phyloP scores from a whole-genome alignment of 257 asterid genomes.

The Solanum ossicruentum region DNA sequence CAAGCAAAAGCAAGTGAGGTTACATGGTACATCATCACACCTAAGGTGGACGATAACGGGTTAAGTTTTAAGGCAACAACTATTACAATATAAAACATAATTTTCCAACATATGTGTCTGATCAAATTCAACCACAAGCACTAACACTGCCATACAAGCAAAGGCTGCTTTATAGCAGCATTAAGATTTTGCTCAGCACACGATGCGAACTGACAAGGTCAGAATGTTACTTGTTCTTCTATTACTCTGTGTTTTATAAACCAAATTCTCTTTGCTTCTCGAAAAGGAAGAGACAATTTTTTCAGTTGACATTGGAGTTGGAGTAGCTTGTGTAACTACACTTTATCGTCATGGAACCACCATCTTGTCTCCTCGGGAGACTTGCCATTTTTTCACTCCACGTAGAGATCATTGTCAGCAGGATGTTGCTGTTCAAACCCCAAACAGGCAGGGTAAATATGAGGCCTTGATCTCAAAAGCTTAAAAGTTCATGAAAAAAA shows the following conservation, averaged over 20 bases:
- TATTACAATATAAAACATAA: background rate
- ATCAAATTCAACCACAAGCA: background rate
- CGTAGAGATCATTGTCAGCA: conserved; percentile 92
- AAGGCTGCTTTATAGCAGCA: background rate
- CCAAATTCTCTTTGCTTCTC: background rate
- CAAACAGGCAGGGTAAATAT: background rate
- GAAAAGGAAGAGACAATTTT: background rate
- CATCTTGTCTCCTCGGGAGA: conserved; percentile 99
- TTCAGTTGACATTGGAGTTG: background rate
- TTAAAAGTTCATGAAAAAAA: background rate
- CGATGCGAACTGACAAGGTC: background rate
- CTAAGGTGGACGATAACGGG: too few relatives aligned
- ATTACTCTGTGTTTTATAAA: background rate
- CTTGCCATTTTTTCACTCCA: conserved; percentile 81
- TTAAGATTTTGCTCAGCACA: background rate
- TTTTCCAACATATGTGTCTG: background rate
- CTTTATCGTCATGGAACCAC: conserved; percentile 99
- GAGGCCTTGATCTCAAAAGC: background rate
- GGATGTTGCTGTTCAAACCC: conserved; percentile 70
- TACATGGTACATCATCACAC: too few relatives aligned
- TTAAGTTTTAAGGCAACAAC: background rate
- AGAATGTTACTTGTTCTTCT: background rate
- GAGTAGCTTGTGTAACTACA: conserved; percentile 16
- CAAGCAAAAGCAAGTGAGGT: too few relatives aligned
- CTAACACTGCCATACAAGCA: background rate